Conservation (phyloP, 805 yeast genomes). For the Isabelozyma pseudorhagii region DNA sequence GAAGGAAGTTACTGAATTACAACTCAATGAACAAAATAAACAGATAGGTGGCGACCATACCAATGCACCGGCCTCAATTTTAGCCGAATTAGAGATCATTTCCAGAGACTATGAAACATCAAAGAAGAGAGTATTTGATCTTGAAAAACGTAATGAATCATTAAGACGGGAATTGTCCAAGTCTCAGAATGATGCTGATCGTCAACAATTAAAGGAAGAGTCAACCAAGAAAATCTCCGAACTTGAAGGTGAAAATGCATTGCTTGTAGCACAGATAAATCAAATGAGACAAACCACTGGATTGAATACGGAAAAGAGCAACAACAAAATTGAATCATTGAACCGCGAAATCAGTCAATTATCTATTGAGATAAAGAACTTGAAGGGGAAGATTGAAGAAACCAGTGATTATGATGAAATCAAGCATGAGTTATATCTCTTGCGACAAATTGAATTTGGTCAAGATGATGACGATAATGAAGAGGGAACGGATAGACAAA, state of each 20-base stretch:
- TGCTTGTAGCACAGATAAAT: conserved; percentile 56
- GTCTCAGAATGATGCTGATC: conserved; percentile 47
- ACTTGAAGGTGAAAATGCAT: conserved; percentile 67
- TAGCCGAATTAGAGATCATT: conserved; percentile 61
- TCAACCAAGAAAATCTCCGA: conserved; percentile 48
- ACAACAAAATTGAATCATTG: conserved; percentile 33
- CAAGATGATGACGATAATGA: conserved; percentile 32
- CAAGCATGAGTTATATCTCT: conserved; percentile 68
- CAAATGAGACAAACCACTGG: conserved; percentile 37
- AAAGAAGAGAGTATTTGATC: conserved; percentile 62
- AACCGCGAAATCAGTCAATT: conserved; percentile 47
- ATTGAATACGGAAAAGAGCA: conserved; percentile 16
- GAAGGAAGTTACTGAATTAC: conserved; percentile 62
- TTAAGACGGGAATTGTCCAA: conserved; percentile 62
- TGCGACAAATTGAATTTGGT: conserved; percentile 77
- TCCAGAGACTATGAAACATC: conserved; percentile 72
- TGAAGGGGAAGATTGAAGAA: conserved; percentile 47
- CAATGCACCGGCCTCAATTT: conserved; percentile 27
- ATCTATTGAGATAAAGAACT: conserved; percentile 45
- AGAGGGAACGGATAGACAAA: conserved; percentile 22
- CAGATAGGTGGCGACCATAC: conserved; percentile 34
- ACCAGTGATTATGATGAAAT: conserved; percentile 76
- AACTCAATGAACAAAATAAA: conserved; percentile 46
- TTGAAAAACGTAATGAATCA: conserved; percentile 76
- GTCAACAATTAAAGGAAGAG: conserved; percentile 35